Base-by-base conservation (phyloP, 129 eudicot species). In the Helichrysum umbraculigerum region DNA sequence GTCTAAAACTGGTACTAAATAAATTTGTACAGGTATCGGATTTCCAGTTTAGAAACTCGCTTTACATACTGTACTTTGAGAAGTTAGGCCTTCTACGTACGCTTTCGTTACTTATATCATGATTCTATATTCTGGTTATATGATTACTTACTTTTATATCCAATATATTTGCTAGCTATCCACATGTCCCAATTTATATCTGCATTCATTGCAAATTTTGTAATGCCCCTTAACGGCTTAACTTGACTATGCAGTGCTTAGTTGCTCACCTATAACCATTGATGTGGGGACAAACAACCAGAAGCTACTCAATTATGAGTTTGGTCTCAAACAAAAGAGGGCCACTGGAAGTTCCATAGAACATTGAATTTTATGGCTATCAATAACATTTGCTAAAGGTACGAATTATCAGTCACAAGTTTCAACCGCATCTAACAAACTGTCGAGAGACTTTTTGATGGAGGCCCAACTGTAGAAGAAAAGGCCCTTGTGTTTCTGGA, bases 231-330 rank as follows among this genome's bases (percentile, higher is more conserved):
- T 25, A 25, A 25, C 28, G 28, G 28, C 20, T 52, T 71, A 34
- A 32, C 69, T 77, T 77, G 56, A 34, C 22, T 47, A 33, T 84
- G 66, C 79, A 87, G 96, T 92, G 98, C 78, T 87, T 25, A 25
- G 28, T 25, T 25, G 28, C 28, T 25, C 89, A 85, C 98, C 98
- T 16, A 66, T 92, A 52, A 92, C 98, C 50, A 89, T 92, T 72
- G 98, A 92, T 85, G 98, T 92, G 80, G 98, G 98, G 29, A 89
- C 98, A 30, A 92, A 92, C 79, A 92, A 92, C 57, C 83, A 87
- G 83, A 68, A 86, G 78, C 79, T 92, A 72, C 62, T 92, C 44
- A 81, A 89, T 50, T 92, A 92, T 84, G 98, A 92, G 76, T 89
- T 89, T 72, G 98, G 98, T 16, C 89, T 92, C 64, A 87, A 67